Conservation (phyloP, 192 early-diverging fungal species). For the Umbelopsis vinacea region DNA sequence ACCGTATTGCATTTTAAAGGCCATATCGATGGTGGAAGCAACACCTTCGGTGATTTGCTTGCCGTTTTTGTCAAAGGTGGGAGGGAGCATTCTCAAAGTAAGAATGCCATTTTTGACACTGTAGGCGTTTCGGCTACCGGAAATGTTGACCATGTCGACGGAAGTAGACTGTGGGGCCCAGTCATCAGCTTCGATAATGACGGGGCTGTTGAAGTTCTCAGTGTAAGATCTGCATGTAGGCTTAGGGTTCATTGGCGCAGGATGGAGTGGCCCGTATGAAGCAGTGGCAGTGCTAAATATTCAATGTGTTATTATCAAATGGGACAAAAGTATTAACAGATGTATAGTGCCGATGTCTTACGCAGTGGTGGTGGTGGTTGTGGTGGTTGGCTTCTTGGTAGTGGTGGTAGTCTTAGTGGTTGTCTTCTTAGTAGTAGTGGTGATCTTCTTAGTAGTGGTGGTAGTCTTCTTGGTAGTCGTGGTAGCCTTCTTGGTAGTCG, state of each 20-base stretch:
- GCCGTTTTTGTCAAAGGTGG: background rate
- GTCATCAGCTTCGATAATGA: conserved; percentile 14
- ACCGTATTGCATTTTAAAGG: conserved; percentile 45
- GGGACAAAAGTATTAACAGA: background rate
- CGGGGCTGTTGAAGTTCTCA: conserved; percentile 11
- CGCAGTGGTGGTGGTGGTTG: conserved; percentile 8
- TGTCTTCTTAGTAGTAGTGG: background rate
- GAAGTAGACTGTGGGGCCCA: conserved; percentile 1
- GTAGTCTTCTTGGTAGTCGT: background rate
- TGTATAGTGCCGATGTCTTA: background rate
- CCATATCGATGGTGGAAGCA: conserved; percentile 13
- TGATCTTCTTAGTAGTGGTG: background rate
- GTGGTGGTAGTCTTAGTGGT: conserved; percentile 3
- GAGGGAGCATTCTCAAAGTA: conserved; percentile 1
- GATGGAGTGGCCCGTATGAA: conserved; percentile 10
- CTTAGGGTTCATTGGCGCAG: conserved; percentile 15
- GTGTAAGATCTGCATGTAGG: conserved; percentile 19
- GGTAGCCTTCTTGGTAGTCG: background rate
- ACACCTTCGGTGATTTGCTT: background rate
- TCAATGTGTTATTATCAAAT: background rate
- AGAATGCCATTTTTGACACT: conserved; percentile 5
- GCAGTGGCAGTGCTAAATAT: background rate
- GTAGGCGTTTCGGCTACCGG: conserved; percentile 8
- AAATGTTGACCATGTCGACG: conserved; percentile 19
- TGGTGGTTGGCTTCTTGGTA: background rate